Evolutionary conservation across 2,329 filamentous ascomycete species (phyloP).

Genomic region (Blastomyces silverae): DNA sequence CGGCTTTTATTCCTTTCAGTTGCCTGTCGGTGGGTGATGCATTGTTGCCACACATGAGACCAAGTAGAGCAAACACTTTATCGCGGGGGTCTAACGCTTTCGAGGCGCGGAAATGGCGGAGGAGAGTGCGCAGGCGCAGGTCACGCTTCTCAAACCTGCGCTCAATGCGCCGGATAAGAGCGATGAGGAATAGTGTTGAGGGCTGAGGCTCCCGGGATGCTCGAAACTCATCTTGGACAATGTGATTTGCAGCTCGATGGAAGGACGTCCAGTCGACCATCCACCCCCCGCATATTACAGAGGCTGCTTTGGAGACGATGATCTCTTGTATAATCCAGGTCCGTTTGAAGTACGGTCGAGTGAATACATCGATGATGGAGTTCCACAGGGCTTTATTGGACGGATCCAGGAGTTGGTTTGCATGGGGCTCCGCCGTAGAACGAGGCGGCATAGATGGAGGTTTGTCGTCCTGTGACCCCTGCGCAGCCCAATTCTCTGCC

Average conservation of each 20-base stretch:
- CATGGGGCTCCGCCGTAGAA: background rate
- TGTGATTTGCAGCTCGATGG: conserved; percentile 14
- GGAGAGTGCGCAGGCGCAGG: conserved; percentile 12
- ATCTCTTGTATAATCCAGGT: conserved; percentile 16
- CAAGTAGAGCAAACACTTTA: conserved; percentile 19
- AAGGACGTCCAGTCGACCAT: conserved; percentile 12
- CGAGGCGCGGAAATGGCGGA: conserved; percentile 9
- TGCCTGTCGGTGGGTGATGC: background rate
- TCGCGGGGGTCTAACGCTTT: conserved; percentile 17
- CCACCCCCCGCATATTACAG: conserved; percentile 10
- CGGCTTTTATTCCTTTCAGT: background rate
- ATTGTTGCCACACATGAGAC: conserved; percentile 11
- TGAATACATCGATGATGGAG: conserved; percentile 14
- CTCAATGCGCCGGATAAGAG: conserved; percentile 13
- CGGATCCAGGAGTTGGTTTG: conserved; percentile 9
- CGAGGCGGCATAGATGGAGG: background rate
- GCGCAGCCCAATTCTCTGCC: conserved; percentile 11
- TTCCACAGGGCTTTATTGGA: conserved; percentile 7
- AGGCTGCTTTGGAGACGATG: conserved; percentile 9
- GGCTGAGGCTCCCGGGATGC: conserved; percentile 10
- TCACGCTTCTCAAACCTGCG: conserved; percentile 8
- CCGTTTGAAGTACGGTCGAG: conserved; percentile 13
- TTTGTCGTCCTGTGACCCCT: conserved; percentile 9
- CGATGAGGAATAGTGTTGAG: conserved; percentile 11
- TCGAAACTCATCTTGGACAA: conserved; percentile 13